Evolutionary conservation across 176 grass and related monocot genomes (phyloP).

Genomic region (Carex cristatella): DNA sequence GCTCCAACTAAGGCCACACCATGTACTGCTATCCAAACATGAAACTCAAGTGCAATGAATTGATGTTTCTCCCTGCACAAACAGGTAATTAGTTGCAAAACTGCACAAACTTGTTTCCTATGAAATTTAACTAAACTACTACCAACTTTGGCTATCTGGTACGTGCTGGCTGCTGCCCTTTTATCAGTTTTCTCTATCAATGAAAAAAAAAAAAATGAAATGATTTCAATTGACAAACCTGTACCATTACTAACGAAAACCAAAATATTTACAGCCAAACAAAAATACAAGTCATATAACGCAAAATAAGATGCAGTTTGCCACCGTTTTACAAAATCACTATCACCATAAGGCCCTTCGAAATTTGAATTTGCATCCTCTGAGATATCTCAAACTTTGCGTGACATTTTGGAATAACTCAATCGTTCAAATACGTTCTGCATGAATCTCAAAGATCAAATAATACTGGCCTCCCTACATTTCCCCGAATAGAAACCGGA

Average conservation of each 20-base stretch:
- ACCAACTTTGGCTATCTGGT: neutral
- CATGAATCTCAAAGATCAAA: no score
- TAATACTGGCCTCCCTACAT: no score
- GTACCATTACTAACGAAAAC: neutral
- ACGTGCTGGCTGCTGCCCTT: neutral
- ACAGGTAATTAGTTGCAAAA: neutral
- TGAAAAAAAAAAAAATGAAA: neutral
- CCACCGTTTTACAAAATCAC: neutral
- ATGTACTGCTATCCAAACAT: neutral
- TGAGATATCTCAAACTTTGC: no score
- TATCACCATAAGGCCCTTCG: neutral
- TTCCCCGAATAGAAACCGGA: no score
- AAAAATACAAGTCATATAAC: neutral
- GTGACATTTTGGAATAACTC: no score
- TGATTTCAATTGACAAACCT: neutral
- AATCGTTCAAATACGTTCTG: no score
- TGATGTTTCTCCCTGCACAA: neutral
- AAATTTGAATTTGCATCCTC: no score
- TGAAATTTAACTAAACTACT: neutral
- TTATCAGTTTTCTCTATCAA: neutral
- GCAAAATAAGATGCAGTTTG: neutral
- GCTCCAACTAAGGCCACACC: neutral
- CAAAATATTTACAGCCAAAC: neutral
- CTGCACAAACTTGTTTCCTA: neutral
- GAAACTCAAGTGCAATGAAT: neutral